These are phyloP conservation scores for Syncephalis plumigaleata DNA, from an alignment of 371 early-diverging fungal genomes.

Conservation along the genomic window DNA sequence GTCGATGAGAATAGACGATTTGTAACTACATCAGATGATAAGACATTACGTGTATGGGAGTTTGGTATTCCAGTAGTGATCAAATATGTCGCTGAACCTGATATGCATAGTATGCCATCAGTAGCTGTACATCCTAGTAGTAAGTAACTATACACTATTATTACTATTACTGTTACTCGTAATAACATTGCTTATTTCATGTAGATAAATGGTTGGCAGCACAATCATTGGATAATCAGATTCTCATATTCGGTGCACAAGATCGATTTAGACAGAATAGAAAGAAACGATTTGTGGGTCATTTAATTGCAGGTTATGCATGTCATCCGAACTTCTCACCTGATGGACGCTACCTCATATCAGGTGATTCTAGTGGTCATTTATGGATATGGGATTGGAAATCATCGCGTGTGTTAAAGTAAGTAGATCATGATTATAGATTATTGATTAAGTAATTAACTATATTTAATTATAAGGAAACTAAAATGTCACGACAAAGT, in stretches of 20 bases:
- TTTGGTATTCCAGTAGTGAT: slow-evolving; percentile 93
- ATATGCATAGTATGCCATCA: slow-evolving; percentile 91
- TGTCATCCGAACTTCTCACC: slow-evolving; percentile 87
- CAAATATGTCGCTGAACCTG: slow-evolving; percentile 90
- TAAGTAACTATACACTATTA: slow-evolving; percentile 18
- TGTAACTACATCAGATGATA: slow-evolving; percentile 91
- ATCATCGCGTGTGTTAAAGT: slow-evolving; percentile 56
- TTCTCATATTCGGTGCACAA: slow-evolving; percentile 69
- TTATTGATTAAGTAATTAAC: not conserved
- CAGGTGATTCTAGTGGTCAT: slow-evolving; percentile 86
- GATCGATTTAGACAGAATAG: slow-evolving; percentile 76
- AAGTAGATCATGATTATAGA: slow-evolving; percentile 2
- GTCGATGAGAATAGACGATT: slow-evolving; percentile 87
- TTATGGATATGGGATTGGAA: slow-evolving; percentile 97
- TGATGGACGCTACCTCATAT: slow-evolving; percentile 75
- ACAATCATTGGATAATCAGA: slow-evolving; percentile 89
- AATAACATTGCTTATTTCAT: not conserved
- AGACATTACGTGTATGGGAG: slow-evolving; percentile 94
- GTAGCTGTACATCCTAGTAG: slow-evolving; percentile 75
- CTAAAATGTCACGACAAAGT: slow-evolving; percentile 84
- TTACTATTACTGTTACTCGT: not conserved
- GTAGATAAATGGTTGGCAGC: slow-evolving; percentile 85
- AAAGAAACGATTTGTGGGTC: slow-evolving; percentile 85
- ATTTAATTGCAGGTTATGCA: slow-evolving; percentile 88
- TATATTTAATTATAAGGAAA: slow-evolving; percentile 29